Evolutionary conservation across 352 stramenopile species (phyloP).

Genomic region (Pythium phragmiticola): DNA sequence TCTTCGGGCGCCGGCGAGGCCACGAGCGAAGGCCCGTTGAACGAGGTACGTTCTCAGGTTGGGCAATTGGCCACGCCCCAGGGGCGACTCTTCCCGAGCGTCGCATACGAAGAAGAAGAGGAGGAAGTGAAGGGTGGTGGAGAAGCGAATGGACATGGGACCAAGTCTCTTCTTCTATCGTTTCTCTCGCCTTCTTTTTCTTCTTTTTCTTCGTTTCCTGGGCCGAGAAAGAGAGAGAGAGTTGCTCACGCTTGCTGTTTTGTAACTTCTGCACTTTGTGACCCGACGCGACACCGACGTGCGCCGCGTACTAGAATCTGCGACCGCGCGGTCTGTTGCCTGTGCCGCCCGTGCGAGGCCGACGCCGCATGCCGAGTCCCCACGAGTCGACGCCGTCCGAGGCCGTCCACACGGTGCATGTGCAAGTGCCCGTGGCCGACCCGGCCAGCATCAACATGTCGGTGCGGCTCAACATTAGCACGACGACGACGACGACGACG

Average conservation of each 20-base stretch:
- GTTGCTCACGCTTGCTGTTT: not conserved
- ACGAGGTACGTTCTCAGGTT: not conserved
- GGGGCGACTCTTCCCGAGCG: too few species aligned
- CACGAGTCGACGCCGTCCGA: not conserved
- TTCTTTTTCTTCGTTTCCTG: not conserved
- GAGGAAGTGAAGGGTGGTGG: not conserved
- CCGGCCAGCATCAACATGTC: slow-evolving; percentile 26
- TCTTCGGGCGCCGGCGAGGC: not conserved
- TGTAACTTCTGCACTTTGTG: not conserved
- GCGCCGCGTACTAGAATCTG: not conserved
- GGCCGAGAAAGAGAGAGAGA: not conserved
- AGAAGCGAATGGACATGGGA: not conserved
- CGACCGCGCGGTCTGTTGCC: slow-evolving; percentile 3
- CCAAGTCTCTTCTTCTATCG: not conserved
- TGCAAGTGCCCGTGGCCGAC: slow-evolving; percentile 21
- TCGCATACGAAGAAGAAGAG: slow-evolving; percentile 1
- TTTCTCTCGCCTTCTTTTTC: not conserved
- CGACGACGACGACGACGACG: slow-evolving; percentile 1
- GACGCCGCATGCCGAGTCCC: slow-evolving; percentile 5
- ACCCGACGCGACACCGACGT: too few species aligned
- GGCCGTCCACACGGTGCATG: slow-evolving; percentile 26
- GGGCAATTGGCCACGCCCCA: not conserved
- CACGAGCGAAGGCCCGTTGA: not conserved
- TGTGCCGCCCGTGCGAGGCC: not conserved
- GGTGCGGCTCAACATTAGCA: slow-evolving; percentile 21